These are phyloP conservation scores for Penicillium sclerotigenum DNA, from an alignment of 2,329 filamentous ascomycete species.

Conservation along the genomic window DNA sequence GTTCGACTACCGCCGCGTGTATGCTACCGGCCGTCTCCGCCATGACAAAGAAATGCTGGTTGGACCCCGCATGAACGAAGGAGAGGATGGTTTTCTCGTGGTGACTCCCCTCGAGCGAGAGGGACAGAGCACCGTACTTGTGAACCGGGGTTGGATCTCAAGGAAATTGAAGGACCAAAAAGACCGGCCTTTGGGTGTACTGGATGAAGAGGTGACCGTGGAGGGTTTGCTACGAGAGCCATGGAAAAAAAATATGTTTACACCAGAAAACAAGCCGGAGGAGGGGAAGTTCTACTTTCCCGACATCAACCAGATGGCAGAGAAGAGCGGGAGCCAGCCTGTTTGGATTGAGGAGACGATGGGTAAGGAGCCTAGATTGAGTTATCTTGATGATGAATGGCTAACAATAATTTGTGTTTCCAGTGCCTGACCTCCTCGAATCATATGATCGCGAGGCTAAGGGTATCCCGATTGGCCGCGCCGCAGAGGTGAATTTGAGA, in stretches of 20 bases:
- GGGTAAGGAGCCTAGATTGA: constrained; percentile 53
- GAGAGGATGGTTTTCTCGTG: constrained; percentile 85
- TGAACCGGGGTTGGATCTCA: constrained; percentile 89
- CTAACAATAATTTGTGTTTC: constrained; percentile 13
- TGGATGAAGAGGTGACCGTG: constrained; percentile 68
- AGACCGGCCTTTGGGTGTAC: constrained; percentile 62
- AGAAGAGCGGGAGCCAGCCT: constrained; percentile 72
- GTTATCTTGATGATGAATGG: constrained; percentile 1
- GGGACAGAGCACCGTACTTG: constrained; percentile 66
- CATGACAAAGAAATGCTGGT: constrained; percentile 97
- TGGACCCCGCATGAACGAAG: constrained; percentile 83
- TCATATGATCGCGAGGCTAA: constrained; percentile 71
- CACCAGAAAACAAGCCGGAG: constrained; percentile 81
- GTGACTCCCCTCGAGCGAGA: constrained; percentile 79
- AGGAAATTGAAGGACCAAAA: constrained; percentile 68
- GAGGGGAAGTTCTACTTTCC: constrained; percentile 91
- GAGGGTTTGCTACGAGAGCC: constrained; percentile 83
- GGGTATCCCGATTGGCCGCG: constrained; percentile 83
- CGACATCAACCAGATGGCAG: constrained; percentile 88
- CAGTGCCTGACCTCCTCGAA: constrained; percentile 75
- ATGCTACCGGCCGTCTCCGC: constrained; percentile 67
- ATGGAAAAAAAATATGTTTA: constrained; percentile 98
- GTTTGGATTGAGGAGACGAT: constrained; percentile 97
- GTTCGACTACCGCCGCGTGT: constrained; percentile 87
- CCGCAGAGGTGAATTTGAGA: constrained; percentile 84